These are phyloP conservation scores for Ganoderma multipileum DNA, from an alignment of 1,284 basidiomycete genomes.

Conservation along the genomic window DNA sequence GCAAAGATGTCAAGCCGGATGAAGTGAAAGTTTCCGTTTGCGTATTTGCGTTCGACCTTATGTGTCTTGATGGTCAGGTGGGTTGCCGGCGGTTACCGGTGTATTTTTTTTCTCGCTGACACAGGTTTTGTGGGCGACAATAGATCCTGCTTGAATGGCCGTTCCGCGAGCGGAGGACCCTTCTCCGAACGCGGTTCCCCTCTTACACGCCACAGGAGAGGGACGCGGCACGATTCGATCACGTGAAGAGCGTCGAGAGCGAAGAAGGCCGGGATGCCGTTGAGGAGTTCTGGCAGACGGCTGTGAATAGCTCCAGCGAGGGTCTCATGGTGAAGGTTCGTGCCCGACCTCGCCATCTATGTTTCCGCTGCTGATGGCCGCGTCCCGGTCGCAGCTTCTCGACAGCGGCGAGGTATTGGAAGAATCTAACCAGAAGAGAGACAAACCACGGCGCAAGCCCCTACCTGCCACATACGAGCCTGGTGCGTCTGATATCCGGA, in stretches of 20 bases:
- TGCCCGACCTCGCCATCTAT: conserved; percentile 7
- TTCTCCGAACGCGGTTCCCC: conserved; percentile 68
- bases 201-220: conserved; percentile 54
- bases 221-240: conserved; percentile 72
- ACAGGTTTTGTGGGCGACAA: conserved; percentile 20
- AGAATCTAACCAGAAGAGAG: conserved; percentile 44
- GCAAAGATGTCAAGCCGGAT: conserved; percentile 83
- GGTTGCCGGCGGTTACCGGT: conserved; percentile 30
- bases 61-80: conserved; percentile 86
- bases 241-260: conserved; percentile 83
- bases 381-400: conserved; percentile 56
- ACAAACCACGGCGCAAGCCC: conserved; percentile 65
- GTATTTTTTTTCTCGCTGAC: conserved; percentile 7
- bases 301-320: conserved; percentile 86
- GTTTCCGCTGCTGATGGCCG: conserved; percentile 23
- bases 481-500: conserved; percentile 44
- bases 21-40: conserved; percentile 87
- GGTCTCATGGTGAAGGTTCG: conserved; percentile 93
- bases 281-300: conserved; percentile 81
- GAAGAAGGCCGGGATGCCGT: conserved; percentile 67
- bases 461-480: conserved; percentile 92
- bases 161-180: conserved; percentile 75
- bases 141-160: conserved; percentile 76
- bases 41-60: conserved; percentile 90
- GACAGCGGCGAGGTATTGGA: conserved; percentile 55